Percentiles rank a stretch among this genome's conserved stretches.
Conservation (phyloP, 1,284 basidiomycete species). For the Sporisorium exsertum region DNA sequence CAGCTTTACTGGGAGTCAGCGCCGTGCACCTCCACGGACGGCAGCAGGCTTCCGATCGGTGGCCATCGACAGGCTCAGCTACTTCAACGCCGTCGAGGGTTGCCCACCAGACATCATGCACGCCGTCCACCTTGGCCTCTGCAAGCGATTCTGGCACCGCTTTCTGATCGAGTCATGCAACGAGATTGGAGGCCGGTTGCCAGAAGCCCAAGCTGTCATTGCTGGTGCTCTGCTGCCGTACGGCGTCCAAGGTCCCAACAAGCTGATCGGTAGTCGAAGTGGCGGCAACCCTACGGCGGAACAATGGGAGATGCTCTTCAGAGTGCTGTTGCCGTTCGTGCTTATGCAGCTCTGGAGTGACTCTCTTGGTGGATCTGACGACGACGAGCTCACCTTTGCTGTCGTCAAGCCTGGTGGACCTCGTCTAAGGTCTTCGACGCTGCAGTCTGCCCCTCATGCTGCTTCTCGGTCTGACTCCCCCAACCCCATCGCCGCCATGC, state of each 20-base stretch:
- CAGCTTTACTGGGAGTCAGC: too few relatives aligned
- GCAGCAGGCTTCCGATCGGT: neutral
- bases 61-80: conserved; percentile 11
- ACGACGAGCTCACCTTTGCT: neutral
- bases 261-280: neutral
- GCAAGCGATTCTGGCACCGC: conserved; percentile 13
- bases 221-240: neutral
- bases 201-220: neutral
- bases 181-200: neutral
- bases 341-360: conserved; percentile 10
- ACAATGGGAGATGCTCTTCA: neutral
- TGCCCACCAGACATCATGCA: conserved; percentile 14
- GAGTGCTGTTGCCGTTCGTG: neutral
- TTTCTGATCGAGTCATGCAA: conserved; percentile 6
- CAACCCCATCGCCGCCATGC: too few relatives aligned
- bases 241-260: neutral
- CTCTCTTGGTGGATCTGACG: neutral
- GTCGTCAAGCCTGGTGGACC: too few relatives aligned
- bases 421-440: neutral
- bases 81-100: neutral
- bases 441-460: neutral
- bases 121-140: conserved; percentile 16
- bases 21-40: neutral
- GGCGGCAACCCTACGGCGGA: conserved; percentile 6
- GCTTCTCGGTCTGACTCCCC: too few relatives aligned